A percentile compares a stretch with the other conserved stretches of the same genome.
These are phyloP conservation scores for Starmera pachycereana DNA, from an alignment of 805 yeast genomes.

Conservation along the genomic window DNA sequence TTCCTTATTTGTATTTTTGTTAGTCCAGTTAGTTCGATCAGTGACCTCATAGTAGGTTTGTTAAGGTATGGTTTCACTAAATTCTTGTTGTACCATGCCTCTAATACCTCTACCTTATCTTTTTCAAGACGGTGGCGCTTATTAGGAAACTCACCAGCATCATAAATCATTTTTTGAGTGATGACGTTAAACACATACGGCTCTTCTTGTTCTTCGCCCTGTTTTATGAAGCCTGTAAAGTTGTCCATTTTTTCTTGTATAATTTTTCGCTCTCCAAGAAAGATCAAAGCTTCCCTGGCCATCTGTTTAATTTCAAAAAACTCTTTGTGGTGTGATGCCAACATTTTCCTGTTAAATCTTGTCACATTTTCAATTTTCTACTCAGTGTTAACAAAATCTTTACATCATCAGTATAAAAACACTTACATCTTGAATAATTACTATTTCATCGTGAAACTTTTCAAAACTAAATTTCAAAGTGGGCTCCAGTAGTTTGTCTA, in stretches of 20 bases:
- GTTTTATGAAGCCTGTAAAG: neutral
- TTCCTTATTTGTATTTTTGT: slow-evolving; percentile 9
- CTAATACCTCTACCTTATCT: slow-evolving; percentile 1
- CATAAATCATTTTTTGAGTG: neutral
- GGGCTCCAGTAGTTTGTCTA: neutral
- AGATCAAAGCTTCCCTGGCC: neutral
- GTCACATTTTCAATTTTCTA: neutral
- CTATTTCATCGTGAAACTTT: neutral
- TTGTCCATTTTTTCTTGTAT: neutral
- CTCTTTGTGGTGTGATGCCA: neutral
- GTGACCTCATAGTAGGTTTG: slow-evolving; percentile 4
- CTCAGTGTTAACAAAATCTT: no score
- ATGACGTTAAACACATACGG: neutral
- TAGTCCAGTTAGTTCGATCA: slow-evolving; percentile 8
- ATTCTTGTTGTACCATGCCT: slow-evolving; percentile 8
- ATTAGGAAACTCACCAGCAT: neutral
- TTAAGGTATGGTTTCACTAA: slow-evolving; percentile 13
- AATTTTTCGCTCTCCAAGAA: neutral
- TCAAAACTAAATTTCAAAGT: neutral
- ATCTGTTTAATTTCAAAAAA: neutral
- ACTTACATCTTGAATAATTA: neutral
- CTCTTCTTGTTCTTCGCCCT: neutral
- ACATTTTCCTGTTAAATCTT: neutral
- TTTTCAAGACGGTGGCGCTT: slow-evolving; percentile 3
- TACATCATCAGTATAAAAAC: neutral